Conservation (phyloP, 1,139 yeast genomes). For the Cylindricascospora bacillispora region DNA sequence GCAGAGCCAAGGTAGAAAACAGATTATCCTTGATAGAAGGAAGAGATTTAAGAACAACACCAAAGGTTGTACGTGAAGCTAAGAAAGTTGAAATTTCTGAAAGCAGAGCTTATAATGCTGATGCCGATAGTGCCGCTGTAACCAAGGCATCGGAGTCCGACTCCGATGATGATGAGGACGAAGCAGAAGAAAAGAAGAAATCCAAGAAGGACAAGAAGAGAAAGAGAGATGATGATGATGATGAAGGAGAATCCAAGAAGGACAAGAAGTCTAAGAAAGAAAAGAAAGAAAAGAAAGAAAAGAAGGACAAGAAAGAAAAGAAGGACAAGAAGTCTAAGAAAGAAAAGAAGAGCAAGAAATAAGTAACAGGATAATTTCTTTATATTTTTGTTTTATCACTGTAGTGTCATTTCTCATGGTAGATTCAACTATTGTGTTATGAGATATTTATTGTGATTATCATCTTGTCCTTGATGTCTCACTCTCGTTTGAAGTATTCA, state of each 20-base stretch:
- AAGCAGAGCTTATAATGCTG: constrained; percentile 83
- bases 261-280: constrained; percentile 33
- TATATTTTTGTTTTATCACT: too few relatives aligned
- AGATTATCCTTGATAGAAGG: constrained; percentile 95
- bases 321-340: constrained; percentile 36
- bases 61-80: constrained; percentile 61
- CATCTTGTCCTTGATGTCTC: too few relatives aligned
- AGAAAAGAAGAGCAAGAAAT: constrained; percentile 32
- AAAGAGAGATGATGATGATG: constrained; percentile 28
- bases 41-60: constrained; percentile 74
- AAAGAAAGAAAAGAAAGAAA: constrained; percentile 29
- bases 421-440: too few relatives aligned
- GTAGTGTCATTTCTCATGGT: too few relatives aligned
- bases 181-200: constrained; percentile 23
- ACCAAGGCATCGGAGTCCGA: constrained; percentile 24
- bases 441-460: too few relatives aligned
- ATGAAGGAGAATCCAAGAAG: constrained; percentile 28
- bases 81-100: constrained; percentile 76
- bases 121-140: constrained; percentile 59
- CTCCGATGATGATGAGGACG: constrained; percentile 32
- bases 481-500: too few relatives aligned
- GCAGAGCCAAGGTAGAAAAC: constrained; percentile 86
- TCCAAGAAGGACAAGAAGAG: constrained; percentile 30
- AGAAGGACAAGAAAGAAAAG: constrained; percentile 31
- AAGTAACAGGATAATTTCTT: too few relatives aligned